Base-by-base conservation (phyloP, 1,284 basidiomycete genomes). In the Boletellus dicymbophilus region DNA sequence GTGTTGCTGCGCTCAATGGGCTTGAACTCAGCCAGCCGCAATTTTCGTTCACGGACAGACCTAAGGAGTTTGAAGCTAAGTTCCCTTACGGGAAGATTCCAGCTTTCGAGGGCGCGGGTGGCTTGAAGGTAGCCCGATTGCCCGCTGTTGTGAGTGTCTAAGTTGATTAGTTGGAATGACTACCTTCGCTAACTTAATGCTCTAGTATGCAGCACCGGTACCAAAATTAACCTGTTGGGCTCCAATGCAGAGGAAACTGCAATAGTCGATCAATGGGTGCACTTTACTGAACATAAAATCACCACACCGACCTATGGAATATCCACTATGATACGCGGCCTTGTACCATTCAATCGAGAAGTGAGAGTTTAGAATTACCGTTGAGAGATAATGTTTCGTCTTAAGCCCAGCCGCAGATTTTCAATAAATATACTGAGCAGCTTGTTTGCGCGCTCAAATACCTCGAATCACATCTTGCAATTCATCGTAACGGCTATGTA, bases 81-180 rank as follows among this genome's bases (percentile, higher is more conserved):
- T 79, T 76, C 64, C 69, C 74, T 20, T 61, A 71, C 47, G 77
- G 73, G 20, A 75, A 76, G 70, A 65, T 82, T 49, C 84, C 84
- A 41, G 70, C 71, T 28, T 79, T 85, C 54, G 77, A 80, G 65
- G 71, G 66, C 42, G 59, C 68, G 27, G 78, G 82, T 54, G 81
- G 80, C 52, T 72, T 77, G 83, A 86, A 73, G 72, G 71, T 21
- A 65, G 69, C 48, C 73, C 83, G 55, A 84, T 86, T 58, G 76
- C 81, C 21, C 75, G 73, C 52, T 82, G 83, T 68, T 63, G 82
- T 84, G 63, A 74, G 81, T 78, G n/a, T n/a, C n/a, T n/a, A n/a
- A n/a, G 4, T 4, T 21, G 6, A 25, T 25, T 6, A 9, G 15
- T 11, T 7, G 3, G 0, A 13, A 23, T 3, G 4, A n/a, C n/a